Conservation (phyloP, 148 eudicot genomes). For the Salicornia ramosissima region DNA sequence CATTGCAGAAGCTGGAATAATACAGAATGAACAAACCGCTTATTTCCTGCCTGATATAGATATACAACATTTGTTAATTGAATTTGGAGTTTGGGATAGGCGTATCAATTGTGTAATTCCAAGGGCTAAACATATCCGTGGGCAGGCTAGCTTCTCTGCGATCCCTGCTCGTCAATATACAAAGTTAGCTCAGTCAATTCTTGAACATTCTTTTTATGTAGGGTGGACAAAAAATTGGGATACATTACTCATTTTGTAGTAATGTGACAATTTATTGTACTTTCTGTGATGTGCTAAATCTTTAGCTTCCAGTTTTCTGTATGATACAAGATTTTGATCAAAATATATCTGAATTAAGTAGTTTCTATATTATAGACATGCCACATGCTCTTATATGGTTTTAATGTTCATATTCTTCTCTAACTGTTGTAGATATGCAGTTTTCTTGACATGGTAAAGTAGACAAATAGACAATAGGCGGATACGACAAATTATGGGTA, state of each 20-base stretch:
- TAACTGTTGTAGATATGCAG: no score
- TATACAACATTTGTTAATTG: constrained; percentile 25
- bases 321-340: constrained; percentile 19
- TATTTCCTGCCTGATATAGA: constrained; percentile 19
- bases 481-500: no score
- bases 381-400: not conserved
- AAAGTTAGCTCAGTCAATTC: constrained; percentile 10
- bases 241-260: constrained; percentile 13
- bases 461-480: no score
- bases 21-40: constrained; percentile 10
- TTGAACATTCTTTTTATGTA: constrained; percentile 25
- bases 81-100: constrained; percentile 15
- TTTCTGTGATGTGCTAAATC: constrained; percentile 6
- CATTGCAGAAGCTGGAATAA: constrained; percentile 21
- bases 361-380: not conserved
- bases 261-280: constrained; percentile 5
- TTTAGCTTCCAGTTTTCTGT: constrained; percentile 12
- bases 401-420: not conserved
- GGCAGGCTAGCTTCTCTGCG: constrained; percentile 21
- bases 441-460: no score
- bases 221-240: constrained; percentile 17
- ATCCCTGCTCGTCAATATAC: constrained; percentile 13
- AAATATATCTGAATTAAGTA: not conserved
- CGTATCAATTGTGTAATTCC: constrained; percentile 6
- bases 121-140: constrained; percentile 13